phyloP scores from a whole-genome alignment of 805 yeast species.

The Saccharomycopsis amapae region DNA sequence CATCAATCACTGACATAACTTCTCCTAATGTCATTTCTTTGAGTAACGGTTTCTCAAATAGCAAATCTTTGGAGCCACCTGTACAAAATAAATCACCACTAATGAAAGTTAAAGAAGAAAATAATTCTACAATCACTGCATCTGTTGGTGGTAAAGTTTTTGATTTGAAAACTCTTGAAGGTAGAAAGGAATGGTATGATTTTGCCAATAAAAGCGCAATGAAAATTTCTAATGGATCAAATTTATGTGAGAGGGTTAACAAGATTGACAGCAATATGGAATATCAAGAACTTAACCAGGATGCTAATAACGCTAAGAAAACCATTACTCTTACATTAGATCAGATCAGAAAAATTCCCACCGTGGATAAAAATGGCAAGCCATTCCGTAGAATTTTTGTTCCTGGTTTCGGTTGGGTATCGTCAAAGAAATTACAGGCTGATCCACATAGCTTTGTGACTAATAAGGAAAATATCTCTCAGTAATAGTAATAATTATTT shows the following conservation, averaged over 20 bases:
- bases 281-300: too few relatives aligned
- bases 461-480: neutral
- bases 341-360: constrained; percentile 19
- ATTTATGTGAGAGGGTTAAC: neutral
- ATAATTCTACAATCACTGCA: constrained; percentile 10
- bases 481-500: too few relatives aligned
- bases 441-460: neutral
- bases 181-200: constrained; percentile 18
- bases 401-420: constrained; percentile 46
- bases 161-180: constrained; percentile 15
- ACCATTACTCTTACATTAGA: neutral
- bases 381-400: constrained; percentile 39
- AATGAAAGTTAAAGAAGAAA: neutral
- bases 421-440: constrained; percentile 25
- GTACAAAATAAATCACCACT: neutral
- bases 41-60: neutral
- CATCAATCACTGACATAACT: neutral
- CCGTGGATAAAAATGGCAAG: constrained; percentile 33
- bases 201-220: neutral
- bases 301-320: neutral
- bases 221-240: too few relatives aligned
- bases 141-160: constrained; percentile 15
- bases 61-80: neutral
- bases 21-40: constrained; percentile 1
- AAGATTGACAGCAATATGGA: neutral